Evolutionary conservation across 306 rosid genomes (phyloP), one percentile per base, ranked within the genome.

Genomic region (Malus fusca): DNA sequence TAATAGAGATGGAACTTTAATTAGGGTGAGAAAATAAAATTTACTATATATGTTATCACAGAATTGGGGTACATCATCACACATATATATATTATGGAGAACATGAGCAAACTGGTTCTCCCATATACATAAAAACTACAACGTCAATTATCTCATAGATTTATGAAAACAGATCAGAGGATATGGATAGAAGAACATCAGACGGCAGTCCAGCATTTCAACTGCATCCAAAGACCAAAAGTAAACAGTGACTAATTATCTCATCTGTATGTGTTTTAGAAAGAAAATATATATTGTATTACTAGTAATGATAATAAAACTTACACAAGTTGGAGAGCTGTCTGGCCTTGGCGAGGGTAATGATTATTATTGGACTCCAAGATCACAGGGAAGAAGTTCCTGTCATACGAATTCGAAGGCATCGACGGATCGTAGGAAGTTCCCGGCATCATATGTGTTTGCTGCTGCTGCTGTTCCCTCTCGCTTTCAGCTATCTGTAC

Each of bases 321-420:
- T 90, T 90, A 93, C 89, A 89, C 93, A 48, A 91, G 91, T 81
- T 89, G 96, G 66, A 91, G 91, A 69, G 97, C 88, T 48, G 97
- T 93, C 31, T 86, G 95, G 35, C 85, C 93, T 71, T 88, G 85
- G 69, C 84, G 88, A 4, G 90, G 75, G 71, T 89, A 93, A 31
- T 89, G 88, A 66, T 78, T 83, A 77, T 84, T 83, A 4, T 35
- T 84, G 30, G 93, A 74, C 67, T 77, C 83, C 25, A 91, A 68
- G 51, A 93, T 88, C 6, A 75, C 83, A 3, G 92, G 90, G 66
- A 91, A 83, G 87, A 84, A 89, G 73, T 86, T 85, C 40, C 87
- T 43, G 71, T 91, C 90, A 62, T 84, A 86, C 13, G 87, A 13
- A 69, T 87, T 90, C 31, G 96, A 79, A 51, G 70, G 79, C 55